Conservation (phyloP, 192 early-diverging fungal genomes). For the Gorgonomyces haynaldii region DNA sequence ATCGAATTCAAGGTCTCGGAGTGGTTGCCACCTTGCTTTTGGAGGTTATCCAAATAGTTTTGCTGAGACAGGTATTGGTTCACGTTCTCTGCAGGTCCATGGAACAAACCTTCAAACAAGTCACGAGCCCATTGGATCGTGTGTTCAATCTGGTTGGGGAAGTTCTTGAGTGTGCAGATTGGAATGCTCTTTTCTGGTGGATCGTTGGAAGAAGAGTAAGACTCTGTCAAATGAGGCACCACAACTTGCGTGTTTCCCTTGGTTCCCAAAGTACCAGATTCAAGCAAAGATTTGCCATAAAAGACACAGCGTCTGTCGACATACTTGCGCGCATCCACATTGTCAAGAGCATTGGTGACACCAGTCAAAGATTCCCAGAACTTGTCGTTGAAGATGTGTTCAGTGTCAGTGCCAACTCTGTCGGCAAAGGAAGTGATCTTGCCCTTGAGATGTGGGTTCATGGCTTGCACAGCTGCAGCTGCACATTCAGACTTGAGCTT, state of each 20-base stretch:
- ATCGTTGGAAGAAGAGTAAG: slow-evolving; percentile 95
- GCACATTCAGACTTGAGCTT: slow-evolving; percentile 92
- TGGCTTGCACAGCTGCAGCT: slow-evolving; percentile 68
- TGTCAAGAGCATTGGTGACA: slow-evolving; percentile 97
- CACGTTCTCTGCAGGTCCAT: slow-evolving; percentile 83
- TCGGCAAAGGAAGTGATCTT: slow-evolving; percentile 62
- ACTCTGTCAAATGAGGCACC: slow-evolving; percentile 90
- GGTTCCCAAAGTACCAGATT: slow-evolving; percentile 96
- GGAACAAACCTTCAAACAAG: slow-evolving; percentile 89
- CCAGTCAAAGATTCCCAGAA: slow-evolving; percentile 84
- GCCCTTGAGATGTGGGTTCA: slow-evolving; percentile 84
- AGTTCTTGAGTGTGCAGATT: slow-evolving; percentile 96
- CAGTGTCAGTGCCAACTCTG: slow-evolving; percentile 89
- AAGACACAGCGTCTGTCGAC: slow-evolving; percentile 96
- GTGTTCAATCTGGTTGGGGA: slow-evolving; percentile 92
- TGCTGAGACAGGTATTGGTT: slow-evolving; percentile 83
- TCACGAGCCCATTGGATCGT: slow-evolving; percentile 91
- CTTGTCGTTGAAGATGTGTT: slow-evolving; percentile 78
- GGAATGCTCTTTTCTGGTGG: slow-evolving; percentile 96
- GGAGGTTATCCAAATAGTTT: slow-evolving; percentile 63
- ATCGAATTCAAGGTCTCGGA: slow-evolving; percentile 65
- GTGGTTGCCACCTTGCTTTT: slow-evolving; percentile 65
- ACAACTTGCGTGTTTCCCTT: slow-evolving; percentile 99
- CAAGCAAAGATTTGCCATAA: slow-evolving; percentile 86
- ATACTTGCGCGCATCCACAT: slow-evolving; percentile 94